Conservation (phyloP, 1,284 basidiomycete genomes). For the Trichosporon ovoides region DNA sequence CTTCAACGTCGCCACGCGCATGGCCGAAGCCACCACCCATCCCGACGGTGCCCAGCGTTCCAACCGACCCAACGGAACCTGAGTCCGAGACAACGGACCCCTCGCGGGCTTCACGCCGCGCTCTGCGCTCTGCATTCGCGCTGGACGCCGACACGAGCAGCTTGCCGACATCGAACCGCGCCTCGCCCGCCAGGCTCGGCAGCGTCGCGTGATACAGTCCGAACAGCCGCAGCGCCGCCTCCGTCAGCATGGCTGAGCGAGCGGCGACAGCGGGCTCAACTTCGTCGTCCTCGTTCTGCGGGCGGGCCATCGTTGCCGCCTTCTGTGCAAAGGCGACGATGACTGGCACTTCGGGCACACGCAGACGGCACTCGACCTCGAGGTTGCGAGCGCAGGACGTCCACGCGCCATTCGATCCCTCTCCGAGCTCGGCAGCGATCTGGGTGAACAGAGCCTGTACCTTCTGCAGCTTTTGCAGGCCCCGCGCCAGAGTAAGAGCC, state of each 20-base stretch:
- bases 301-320: slow-evolving; percentile 40
- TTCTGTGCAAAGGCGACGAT: slow-evolving; percentile 70
- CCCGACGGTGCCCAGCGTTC: slow-evolving; percentile 44
- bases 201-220: slow-evolving; percentile 77
- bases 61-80: slow-evolving; percentile 43
- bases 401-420: slow-evolving; percentile 62
- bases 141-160: slow-evolving; percentile 58
- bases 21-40: slow-evolving; percentile 51
- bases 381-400: slow-evolving; percentile 58
- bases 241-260: slow-evolving; percentile 60
- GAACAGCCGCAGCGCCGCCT: slow-evolving; percentile 70
- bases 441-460: slow-evolving; percentile 56
- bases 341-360: slow-evolving; percentile 78
- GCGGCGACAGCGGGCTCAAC: slow-evolving; percentile 36
- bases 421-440: slow-evolving; percentile 57
- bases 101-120: slow-evolving; percentile 38
- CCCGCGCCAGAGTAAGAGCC: slow-evolving; percentile 66
- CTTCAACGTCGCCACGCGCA: slow-evolving; percentile 47
- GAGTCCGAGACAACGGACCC: slow-evolving; percentile 44
- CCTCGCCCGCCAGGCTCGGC: slow-evolving; percentile 67
- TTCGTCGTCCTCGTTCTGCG: slow-evolving; percentile 42
- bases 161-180: slow-evolving; percentile 79
- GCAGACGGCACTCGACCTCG: slow-evolving; percentile 65
- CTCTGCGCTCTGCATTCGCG: slow-evolving; percentile 41
- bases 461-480: slow-evolving; percentile 62